Evolutionary conservation across 305 asterid species (phyloP).

Genomic region (Fraxinus latifolia): DNA sequence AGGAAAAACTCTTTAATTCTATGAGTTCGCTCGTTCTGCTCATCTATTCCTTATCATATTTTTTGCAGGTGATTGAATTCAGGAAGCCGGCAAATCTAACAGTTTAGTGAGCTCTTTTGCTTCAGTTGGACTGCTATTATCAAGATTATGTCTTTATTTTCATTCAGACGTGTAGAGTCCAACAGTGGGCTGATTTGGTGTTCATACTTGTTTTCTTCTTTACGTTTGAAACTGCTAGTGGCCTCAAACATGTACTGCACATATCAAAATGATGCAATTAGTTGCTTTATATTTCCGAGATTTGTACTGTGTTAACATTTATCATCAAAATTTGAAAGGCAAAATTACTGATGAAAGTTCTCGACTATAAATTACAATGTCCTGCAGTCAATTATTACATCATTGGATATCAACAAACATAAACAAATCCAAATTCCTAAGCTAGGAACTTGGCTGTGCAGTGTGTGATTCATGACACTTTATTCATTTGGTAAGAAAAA

Average conservation of each 20-base stretch:
- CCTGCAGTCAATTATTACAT: background rate
- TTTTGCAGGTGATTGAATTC: background rate
- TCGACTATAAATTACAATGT: background rate
- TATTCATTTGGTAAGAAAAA: conserved; percentile 26
- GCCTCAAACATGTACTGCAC: conserved; percentile 10
- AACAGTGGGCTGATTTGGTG: conserved; percentile 18
- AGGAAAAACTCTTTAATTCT: background rate
- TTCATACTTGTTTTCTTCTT: conserved; percentile 20
- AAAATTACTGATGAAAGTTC: background rate
- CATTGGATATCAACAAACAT: background rate
- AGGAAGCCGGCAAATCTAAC: conserved; percentile 13
- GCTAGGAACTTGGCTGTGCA: background rate
- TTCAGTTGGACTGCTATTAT: conserved; percentile 17
- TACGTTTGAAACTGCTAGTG: conserved; percentile 21
- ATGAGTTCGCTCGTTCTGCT: background rate
- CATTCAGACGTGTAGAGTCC: conserved; percentile 18
- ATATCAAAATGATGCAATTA: conserved; percentile 23
- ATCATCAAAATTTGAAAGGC: background rate
- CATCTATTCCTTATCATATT: background rate
- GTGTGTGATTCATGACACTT: background rate
- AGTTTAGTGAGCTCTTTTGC: conserved; percentile 25
- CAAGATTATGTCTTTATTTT: conserved; percentile 24
- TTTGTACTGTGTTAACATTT: background rate
- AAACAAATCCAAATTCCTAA: background rate
- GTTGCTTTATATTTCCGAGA: background rate